A percentile compares a stretch with the other conserved stretches of the same genome.
These are phyloP conservation scores for Saccharomycopsis microspora DNA, from an alignment of 805 yeast genomes.

Conservation along the genomic window DNA sequence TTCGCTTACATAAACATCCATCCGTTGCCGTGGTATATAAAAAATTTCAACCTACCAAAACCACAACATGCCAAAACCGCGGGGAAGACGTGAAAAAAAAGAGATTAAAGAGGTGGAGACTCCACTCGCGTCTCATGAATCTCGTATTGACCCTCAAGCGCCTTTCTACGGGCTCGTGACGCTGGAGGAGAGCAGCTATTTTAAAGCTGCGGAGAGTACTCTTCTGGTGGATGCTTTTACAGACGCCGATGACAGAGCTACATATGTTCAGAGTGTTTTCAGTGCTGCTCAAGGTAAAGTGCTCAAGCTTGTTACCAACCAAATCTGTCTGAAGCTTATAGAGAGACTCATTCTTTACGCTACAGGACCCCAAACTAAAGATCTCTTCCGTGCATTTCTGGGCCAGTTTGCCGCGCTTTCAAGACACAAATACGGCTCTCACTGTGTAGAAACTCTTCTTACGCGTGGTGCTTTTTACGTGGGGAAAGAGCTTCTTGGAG, in stretches of 20 bases:
- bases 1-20: too few species aligned
- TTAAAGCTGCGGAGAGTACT: conserved; percentile 85
- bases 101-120: not conserved
- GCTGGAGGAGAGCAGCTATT: conserved; percentile 76
- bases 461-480: conserved; percentile 63
- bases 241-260: conserved; percentile 55
- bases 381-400: conserved; percentile 51
- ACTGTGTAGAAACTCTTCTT: conserved; percentile 79
- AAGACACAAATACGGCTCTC: conserved; percentile 86
- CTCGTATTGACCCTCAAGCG: conserved; percentile 20
- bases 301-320: conserved; percentile 84
- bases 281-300: conserved; percentile 87
- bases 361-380: conserved; percentile 51
- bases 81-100: conserved; percentile 14
- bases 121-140: conserved; percentile 15
- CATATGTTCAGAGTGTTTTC: conserved; percentile 66
- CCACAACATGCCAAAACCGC: not conserved
- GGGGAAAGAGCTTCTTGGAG: conserved; percentile 57
- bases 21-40: too few species aligned
- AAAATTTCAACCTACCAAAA: too few species aligned
- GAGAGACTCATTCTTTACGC: conserved; percentile 74
- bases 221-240: conserved; percentile 73
- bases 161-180: conserved; percentile 84
- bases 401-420: conserved; percentile 72
- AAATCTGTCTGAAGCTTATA: conserved; percentile 85